A percentile compares a stretch with the other conserved stretches of the same genome.
These are phyloP conservation scores for Leptographium flavum DNA, from an alignment of 2,329 filamentous ascomycete genomes.

Conservation along the genomic window DNA sequence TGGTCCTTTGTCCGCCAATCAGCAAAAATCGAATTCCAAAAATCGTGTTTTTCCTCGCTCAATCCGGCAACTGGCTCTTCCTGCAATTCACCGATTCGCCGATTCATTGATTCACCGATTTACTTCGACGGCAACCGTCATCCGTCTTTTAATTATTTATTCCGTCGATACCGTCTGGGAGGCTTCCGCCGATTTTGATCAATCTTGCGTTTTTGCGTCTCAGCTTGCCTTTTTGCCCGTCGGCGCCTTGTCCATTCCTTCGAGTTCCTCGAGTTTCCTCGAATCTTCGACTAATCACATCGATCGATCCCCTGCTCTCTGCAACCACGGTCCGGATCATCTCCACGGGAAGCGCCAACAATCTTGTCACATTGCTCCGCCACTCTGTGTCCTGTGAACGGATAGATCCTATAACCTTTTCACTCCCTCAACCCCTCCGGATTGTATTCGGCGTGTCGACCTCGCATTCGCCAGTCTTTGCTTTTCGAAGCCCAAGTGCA, in stretches of 20 bases:
- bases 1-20: not conserved
- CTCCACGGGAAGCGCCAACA: too few relatives aligned
- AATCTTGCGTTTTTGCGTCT: not conserved
- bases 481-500: not conserved
- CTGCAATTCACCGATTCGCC: not conserved
- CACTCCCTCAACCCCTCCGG: not conserved
- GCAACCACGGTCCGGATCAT: too few relatives aligned
- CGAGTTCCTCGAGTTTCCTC: too few relatives aligned
- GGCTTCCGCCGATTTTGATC: not conserved
- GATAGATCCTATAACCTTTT: not conserved
- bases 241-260: not conserved
- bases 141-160: constrained; percentile 1
- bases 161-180: not conserved
- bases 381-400: not conserved
- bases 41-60: not conserved
- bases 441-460: not conserved
- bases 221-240: not conserved
- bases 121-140: not conserved
- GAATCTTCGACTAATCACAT: too few relatives aligned
- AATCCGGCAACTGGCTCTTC: not conserved
- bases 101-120: too few relatives aligned
- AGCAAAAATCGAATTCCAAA: not conserved
- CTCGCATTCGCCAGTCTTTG: not conserved
- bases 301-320: too few relatives aligned
- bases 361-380: not conserved